Evolutionary conservation across 371 early-diverging fungal genomes (phyloP).

Genomic region (Lichtheimia ornata): DNA sequence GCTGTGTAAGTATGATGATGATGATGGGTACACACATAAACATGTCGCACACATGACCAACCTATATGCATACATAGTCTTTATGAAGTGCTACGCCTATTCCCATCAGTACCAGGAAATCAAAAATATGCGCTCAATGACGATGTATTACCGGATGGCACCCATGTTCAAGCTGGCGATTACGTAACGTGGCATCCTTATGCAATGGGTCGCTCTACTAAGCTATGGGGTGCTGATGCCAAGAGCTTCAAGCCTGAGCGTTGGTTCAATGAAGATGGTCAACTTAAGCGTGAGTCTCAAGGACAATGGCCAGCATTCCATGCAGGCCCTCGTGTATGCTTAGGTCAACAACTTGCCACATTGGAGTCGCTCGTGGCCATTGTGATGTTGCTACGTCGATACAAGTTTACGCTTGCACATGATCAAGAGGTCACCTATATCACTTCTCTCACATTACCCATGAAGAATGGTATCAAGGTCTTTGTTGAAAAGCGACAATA

Average conservation of each 20-base stretch:
- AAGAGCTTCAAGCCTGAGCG: conserved; percentile 63
- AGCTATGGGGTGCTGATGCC: conserved; percentile 65
- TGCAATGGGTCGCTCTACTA: conserved; percentile 51
- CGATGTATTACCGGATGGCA: conserved; percentile 72
- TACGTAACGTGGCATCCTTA: conserved; percentile 54
- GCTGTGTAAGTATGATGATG: conserved; percentile 53
- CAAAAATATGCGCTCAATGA: conserved; percentile 67
- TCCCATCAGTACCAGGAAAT: conserved; percentile 74
- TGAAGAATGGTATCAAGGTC: conserved; percentile 47
- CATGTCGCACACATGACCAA: neutral
- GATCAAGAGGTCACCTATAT: conserved; percentile 35
- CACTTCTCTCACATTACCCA: conserved; percentile 46
- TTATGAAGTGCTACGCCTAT: conserved; percentile 70
- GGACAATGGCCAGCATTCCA: conserved; percentile 61
- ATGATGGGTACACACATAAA: neutral
- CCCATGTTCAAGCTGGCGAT: conserved; percentile 58
- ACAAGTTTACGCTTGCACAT: conserved; percentile 41
- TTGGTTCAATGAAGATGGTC: conserved; percentile 51
- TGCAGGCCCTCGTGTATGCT: conserved; percentile 72
- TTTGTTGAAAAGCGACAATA: conserved; percentile 22
- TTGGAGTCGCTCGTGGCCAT: conserved; percentile 46
- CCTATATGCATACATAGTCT: conserved; percentile 24
- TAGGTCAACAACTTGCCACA: conserved; percentile 53
- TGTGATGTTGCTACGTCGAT: conserved; percentile 36
- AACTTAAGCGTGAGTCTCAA: conserved; percentile 38